A percentile compares a stretch with the other conserved stretches of the same genome.
Conservation (phyloP, 2,329 filamentous ascomycete species). For the Aspergillus sp. region DNA sequence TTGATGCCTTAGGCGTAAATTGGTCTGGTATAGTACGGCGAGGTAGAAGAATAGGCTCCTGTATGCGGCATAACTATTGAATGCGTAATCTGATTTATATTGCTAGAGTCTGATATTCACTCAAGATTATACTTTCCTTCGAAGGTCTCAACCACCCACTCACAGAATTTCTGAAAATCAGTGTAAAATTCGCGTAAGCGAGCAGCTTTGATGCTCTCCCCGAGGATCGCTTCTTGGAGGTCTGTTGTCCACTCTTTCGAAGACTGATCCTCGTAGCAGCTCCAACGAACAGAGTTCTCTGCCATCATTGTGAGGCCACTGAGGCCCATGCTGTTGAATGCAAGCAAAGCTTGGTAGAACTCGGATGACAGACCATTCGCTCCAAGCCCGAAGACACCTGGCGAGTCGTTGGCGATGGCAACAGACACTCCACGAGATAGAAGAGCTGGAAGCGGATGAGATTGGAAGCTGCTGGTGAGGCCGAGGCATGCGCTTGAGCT, state of each 20-base stretch:
- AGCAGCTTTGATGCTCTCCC: constrained; percentile 67
- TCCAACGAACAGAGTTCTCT: constrained; percentile 90
- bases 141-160: constrained; percentile 84
- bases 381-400: constrained; percentile 81
- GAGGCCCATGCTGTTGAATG: constrained; percentile 86
- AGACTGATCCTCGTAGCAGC: constrained; percentile 78
- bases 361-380: constrained; percentile 82
- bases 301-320: constrained; percentile 83
- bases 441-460: constrained; percentile 79
- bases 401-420: constrained; percentile 86
- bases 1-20: not conserved
- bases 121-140: constrained; percentile 25
- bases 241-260: constrained; percentile 69
- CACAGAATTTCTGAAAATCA: constrained; percentile 86
- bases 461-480: constrained; percentile 71
- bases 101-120: not conserved
- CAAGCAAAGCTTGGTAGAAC: constrained; percentile 91
- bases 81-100: not conserved
- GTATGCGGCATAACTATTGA: not conserved
- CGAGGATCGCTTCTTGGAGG: constrained; percentile 72
- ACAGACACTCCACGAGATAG: constrained; percentile 82
- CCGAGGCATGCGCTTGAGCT: constrained; percentile 87
- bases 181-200: constrained; percentile 74
- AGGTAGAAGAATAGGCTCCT: not conserved
- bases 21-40: not conserved